These are phyloP conservation scores for Conticribra guillardii DNA, from an alignment of 108 stramenopile species.

Conservation along the genomic window DNA sequence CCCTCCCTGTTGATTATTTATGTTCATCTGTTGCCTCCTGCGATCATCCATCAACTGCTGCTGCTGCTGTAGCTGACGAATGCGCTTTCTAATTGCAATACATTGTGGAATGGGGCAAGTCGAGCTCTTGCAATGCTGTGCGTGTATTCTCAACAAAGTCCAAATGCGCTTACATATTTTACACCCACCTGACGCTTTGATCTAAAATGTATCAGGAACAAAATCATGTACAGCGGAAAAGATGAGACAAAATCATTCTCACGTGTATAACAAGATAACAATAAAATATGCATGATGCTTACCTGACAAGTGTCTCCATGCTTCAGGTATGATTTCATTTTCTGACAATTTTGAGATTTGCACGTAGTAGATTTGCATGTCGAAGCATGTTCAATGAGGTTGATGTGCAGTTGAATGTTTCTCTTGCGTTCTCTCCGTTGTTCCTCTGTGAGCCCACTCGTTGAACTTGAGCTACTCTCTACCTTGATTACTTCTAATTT, in stretches of 20 bases:
- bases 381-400: constrained; percentile 96
- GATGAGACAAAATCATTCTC: not conserved
- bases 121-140: constrained; percentile 87
- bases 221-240: not conserved
- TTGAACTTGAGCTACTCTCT: constrained; percentile 47
- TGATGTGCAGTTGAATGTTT: constrained; percentile 93
- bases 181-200: constrained; percentile 89
- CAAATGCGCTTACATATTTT: constrained; percentile 94
- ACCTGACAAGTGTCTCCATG: constrained; percentile 82
- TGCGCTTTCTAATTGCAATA: constrained; percentile 86
- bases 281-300: constrained; percentile 8
- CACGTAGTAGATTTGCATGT: constrained; percentile 83
- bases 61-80: constrained; percentile 88
- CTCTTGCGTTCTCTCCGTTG: constrained; percentile 84
- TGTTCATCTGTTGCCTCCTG: constrained; percentile 89
- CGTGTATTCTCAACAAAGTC: constrained; percentile 94
- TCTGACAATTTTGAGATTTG: constrained; percentile 88
- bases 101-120: constrained; percentile 94
- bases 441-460: constrained; percentile 72
- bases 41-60: constrained; percentile 93
- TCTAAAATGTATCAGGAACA: too few relatives aligned
- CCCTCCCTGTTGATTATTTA: constrained; percentile 46
- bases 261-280: too few relatives aligned
- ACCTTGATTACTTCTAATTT: constrained; percentile 74
- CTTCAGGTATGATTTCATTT: constrained; percentile 94